phyloP scores from a whole-genome alignment of 2,329 filamentous ascomycete species.

The Pseudocercospora ulei region DNA sequence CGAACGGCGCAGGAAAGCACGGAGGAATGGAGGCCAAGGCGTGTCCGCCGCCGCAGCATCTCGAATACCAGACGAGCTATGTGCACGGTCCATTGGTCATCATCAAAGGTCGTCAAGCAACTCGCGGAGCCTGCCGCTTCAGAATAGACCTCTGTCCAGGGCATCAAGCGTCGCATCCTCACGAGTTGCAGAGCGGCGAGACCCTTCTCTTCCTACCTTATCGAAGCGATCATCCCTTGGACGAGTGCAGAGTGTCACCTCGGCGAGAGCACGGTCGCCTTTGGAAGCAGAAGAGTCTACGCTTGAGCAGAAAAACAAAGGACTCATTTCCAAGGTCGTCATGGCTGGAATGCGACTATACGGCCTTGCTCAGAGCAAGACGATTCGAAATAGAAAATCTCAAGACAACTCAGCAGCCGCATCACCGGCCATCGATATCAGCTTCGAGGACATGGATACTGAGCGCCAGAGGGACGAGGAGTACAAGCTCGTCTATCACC shows the following conservation, averaged over 20 bases:
- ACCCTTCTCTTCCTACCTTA: slow-evolving; percentile 18
- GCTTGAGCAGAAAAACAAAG: slow-evolving; percentile 39
- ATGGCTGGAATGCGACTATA: slow-evolving; percentile 48
- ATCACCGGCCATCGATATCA: slow-evolving; percentile 19
- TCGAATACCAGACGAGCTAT: slow-evolving; percentile 28
- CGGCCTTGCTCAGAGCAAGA: slow-evolving; percentile 40
- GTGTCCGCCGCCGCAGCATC: slow-evolving; percentile 37
- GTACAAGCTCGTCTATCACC: slow-evolving; percentile 46
- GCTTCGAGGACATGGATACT: slow-evolving; percentile 18
- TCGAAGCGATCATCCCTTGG: slow-evolving; percentile 26
- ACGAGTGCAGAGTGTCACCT: slow-evolving; percentile 22
- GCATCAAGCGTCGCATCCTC: slow-evolving; percentile 30
- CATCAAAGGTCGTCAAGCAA: slow-evolving; percentile 32
- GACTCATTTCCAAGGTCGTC: slow-evolving; percentile 43
- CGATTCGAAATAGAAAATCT: slow-evolving; percentile 29
- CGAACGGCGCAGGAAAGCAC: slow-evolving; percentile 38
- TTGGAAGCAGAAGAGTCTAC: slow-evolving; percentile 11
- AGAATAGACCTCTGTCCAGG: slow-evolving; percentile 26
- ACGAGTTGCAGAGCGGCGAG: slow-evolving; percentile 19
- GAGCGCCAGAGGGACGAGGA: slow-evolving; percentile 40
- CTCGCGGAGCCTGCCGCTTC: slow-evolving; percentile 21
- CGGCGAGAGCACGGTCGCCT: slow-evolving; percentile 11
- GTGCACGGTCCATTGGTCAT: slow-evolving; percentile 23
- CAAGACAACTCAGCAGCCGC: slow-evolving; percentile 20
- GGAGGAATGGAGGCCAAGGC: slow-evolving; percentile 38